phyloP scores from a whole-genome alignment of 805 yeast species.

The Diddensiella transvaalensis region DNA sequence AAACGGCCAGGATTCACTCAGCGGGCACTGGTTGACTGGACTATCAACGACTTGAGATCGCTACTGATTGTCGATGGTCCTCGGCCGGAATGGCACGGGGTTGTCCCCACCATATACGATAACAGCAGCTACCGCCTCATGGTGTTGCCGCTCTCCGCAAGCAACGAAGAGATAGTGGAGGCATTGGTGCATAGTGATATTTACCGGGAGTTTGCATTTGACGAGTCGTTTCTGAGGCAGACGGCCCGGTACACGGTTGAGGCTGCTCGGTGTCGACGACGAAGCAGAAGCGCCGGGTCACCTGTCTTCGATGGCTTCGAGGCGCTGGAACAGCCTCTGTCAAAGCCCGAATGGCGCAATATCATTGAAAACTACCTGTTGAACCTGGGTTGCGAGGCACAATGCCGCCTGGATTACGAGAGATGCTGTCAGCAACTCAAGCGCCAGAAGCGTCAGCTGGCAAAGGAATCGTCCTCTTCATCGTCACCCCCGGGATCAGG shows the following conservation, averaged over 20 bases:
- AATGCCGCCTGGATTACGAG: slow-evolving; percentile 64
- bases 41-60: slow-evolving; percentile 63
- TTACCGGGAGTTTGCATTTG: slow-evolving; percentile 61
- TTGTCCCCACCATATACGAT: slow-evolving; percentile 39
- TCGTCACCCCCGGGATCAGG: slow-evolving; percentile 15
- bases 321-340: slow-evolving; percentile 25
- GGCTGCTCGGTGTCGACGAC: slow-evolving; percentile 39
- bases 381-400: slow-evolving; percentile 35
- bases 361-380: slow-evolving; percentile 59
- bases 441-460: slow-evolving; percentile 19
- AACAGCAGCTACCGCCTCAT: slow-evolving; percentile 44
- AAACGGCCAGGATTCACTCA: slow-evolving; percentile 57
- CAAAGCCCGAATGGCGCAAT: slow-evolving; percentile 67
- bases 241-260: slow-evolving; percentile 62
- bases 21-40: slow-evolving; percentile 66
- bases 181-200: slow-evolving; percentile 56
- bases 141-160: slow-evolving; percentile 49
- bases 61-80: slow-evolving; percentile 50
- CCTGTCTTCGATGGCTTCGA: slow-evolving; percentile 17
- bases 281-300: neutral
- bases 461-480: slow-evolving; percentile 3
- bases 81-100: slow-evolving; percentile 54
- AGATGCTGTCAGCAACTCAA: slow-evolving; percentile 37
- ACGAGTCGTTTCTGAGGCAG: slow-evolving; percentile 48
- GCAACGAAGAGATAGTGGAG: slow-evolving; percentile 46